Base-by-base conservation (phyloP, 208 protist genomes). In the Acanthamoeba triangularis region DNA sequence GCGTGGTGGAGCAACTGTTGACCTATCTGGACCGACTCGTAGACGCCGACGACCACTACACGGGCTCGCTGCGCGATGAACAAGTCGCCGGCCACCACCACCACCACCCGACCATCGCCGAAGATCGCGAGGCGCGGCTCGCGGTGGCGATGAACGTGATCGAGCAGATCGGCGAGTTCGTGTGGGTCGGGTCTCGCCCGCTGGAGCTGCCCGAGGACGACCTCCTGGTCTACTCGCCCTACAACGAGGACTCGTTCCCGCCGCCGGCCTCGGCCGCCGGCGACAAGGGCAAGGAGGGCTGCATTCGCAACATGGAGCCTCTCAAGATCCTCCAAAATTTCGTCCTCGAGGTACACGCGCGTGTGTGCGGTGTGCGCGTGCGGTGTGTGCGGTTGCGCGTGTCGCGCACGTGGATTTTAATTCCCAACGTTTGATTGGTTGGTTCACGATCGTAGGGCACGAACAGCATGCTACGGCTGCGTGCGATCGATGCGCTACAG, bases 221-320 rank as follows among this genome's bases (percentile, higher is more conserved):
- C 3, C 80, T 88, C 30, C 80, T 88, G n/a, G 49, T 88, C 52
- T 88, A 88, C n/a, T 88, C 80, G 80, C 80, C 80, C n/a, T 88
- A 88, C 52, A 88, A 88, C 80, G 80, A 88, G 28, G 80, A 25
- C 47, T 25, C 44, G 25, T 13, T 88, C 49, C 80, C 80, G 10
- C 80, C 80, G 10, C 80, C 80, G 30, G 41, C 49, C 44, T 88
- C 80, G 25, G 80, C 80, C 35, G 80, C 80, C 13, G 80, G 80
- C 14, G 80, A 88, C 49, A 88, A 88, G 30, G 80, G 80, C 23
- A 56, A 30, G 13, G 80, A 88, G 52, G 80, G 80, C 41, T 88
- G 80, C 80, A 28, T 88, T 14, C 80, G 80, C 80, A 88, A 88
- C 30, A 59, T 88, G 80, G 80, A 88, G 47, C n/a, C 80, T 1